Evolutionary conservation across 257 asterid genomes (phyloP), one percentile per base, ranked within the genome.

Genomic region (Solanum chilense): DNA sequence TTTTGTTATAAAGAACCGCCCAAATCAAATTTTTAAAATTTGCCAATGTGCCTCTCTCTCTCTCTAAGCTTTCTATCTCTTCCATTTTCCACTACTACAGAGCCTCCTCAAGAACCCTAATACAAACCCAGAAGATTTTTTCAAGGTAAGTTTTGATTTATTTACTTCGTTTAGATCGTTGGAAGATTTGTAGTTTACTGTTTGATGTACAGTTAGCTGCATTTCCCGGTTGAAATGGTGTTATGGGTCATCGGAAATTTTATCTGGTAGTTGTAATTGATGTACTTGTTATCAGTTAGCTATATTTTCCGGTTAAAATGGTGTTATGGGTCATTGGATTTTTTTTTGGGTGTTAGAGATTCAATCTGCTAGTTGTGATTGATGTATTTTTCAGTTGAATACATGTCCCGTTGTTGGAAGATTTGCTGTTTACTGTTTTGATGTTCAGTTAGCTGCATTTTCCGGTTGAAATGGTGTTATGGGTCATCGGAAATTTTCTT

Each of bases 1-100:
- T 42, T 83, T 73, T 41, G 42, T 82, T 90, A 87, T 89, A 86
- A 89, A 89, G 86, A 89, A 84, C 92, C 97, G 97, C 96, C 90
- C 87, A 90, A 91, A 88, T 88, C 77, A 91, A 90, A 88, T 91
- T 71, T 89, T 73, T 75, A 92, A 91, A 89, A 23, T 86, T 92
- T 87, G 94, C 96, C 94, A 88, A 49, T 91, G 91, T 91, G 91
- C 89, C 82, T 45, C 27, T 89, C 76, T 89, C 87, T 89, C 87
- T 87, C 87, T 73, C 81, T 35, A 70, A 31, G 77, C 81, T 20
- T 44, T 73, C 84, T 10, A 33, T 60, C 85, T 62, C 42, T 45
- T 85, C 80, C 80, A 23, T 85, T 33, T 20, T 20, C 49, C 33
- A 56, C 73, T 15, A 12, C 29, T 6, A 49, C 7, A 44, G 39